Conservation (phyloP, 441 rosid species). For the Macaranga tanarius region DNA sequence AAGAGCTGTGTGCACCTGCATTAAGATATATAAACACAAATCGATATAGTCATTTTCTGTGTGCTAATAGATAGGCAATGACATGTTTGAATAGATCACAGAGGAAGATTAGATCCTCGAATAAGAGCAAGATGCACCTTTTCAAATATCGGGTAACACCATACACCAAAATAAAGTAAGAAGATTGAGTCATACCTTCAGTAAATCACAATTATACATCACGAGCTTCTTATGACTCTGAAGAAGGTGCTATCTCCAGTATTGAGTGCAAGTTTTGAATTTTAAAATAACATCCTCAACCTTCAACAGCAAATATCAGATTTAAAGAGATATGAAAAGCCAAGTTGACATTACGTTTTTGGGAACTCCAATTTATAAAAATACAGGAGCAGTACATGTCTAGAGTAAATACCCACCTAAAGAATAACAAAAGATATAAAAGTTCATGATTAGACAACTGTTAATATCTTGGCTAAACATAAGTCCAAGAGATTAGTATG, state of each 20-base stretch:
- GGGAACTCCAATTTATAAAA: neutral
- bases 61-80: conserved; percentile 1
- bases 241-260: conserved; percentile 51
- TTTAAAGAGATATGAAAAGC: conserved; percentile 19
- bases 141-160: conserved; percentile 1
- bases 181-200: conserved; percentile 45
- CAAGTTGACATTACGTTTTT: conserved; percentile 12
- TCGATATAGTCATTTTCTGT: conserved; percentile 11
- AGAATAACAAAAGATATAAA: neutral
- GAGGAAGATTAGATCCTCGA: neutral
- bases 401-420: neutral
- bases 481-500: neutral
- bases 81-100: neutral
- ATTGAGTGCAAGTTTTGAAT: conserved; percentile 53
- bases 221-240: conserved; percentile 59
- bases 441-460: neutral
- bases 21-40: conserved; percentile 21
- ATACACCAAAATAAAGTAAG: conserved; percentile 7
- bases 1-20: conserved; percentile 75
- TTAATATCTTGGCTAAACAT: conserved; percentile 2
- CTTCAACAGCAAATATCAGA: conserved; percentile 40
- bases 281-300: conserved; percentile 55
- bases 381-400: neutral
- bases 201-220: conserved; percentile 42
- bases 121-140: neutral